Conservation (phyloP, 2,329 filamentous ascomycete genomes). For the Talaromyces sp. region DNA sequence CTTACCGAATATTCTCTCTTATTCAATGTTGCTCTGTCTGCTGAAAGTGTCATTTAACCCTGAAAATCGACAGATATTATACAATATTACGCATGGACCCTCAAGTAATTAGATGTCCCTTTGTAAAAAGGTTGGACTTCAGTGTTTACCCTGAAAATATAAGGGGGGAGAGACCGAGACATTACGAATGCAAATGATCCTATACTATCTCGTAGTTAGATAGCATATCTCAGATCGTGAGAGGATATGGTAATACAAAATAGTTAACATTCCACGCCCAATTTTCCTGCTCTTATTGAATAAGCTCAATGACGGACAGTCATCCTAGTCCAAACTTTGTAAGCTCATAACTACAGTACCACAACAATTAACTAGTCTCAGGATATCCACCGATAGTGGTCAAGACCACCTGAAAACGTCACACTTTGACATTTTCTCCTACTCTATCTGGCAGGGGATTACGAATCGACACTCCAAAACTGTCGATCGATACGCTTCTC, state of each 20-base stretch:
- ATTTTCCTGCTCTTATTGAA: background rate
- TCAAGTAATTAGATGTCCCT: background rate
- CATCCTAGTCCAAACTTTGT: background rate
- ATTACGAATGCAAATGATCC: background rate
- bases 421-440: background rate
- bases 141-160: background rate
- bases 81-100: no score
- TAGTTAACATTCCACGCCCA: background rate
- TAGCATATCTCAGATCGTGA: background rate
- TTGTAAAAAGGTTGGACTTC: background rate
- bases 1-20: no score
- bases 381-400: background rate
- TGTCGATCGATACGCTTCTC: background rate
- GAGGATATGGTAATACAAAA: background rate
- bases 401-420: no score
- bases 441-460: background rate
- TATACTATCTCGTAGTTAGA: background rate
- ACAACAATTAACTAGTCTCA: background rate
- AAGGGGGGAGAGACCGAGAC: no score
- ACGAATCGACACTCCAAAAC: background rate
- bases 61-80: background rate
- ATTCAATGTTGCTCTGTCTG: background rate
- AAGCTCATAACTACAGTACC: background rate
- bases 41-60: background rate
- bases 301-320: no score